Percentiles rank a stretch among this genome's conserved stretches.
These are phyloP conservation scores for Cladosporium sp. DNA, from an alignment of 2,329 filamentous ascomycete genomes.

Conservation along the genomic window DNA sequence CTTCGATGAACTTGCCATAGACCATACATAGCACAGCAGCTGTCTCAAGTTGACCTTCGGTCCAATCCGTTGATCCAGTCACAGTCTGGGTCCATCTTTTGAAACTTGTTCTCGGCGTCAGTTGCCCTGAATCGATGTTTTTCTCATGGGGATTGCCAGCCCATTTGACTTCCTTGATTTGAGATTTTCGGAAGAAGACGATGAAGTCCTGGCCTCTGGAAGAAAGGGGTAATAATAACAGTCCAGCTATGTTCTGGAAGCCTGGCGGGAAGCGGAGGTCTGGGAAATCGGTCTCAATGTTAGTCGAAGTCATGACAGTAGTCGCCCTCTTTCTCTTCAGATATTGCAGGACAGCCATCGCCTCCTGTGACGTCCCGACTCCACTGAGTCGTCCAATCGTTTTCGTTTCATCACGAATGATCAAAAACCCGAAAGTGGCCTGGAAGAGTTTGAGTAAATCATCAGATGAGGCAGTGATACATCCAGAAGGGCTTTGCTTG, in stretches of 20 bases:
- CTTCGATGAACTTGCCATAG: constrained; percentile 86
- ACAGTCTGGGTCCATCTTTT: constrained; percentile 78
- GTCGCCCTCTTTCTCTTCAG: constrained; percentile 70
- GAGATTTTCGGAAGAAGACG: constrained; percentile 77
- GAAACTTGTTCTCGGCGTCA: constrained; percentile 78
- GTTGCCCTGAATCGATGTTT: constrained; percentile 62
- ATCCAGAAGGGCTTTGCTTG: constrained; percentile 76
- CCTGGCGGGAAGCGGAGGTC: constrained; percentile 77
- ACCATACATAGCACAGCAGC: constrained; percentile 83
- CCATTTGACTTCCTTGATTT: too few species aligned
- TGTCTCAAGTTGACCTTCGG: constrained; percentile 82
- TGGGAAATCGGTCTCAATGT: constrained; percentile 71
- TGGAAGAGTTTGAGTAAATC: constrained; percentile 80
- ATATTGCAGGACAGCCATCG: constrained; percentile 79
- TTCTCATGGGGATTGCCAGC: constrained; percentile 85
- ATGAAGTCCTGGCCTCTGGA: constrained; percentile 77
- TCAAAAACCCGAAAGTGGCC: constrained; percentile 80
- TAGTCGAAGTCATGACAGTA: constrained; percentile 72
- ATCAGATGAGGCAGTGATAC: constrained; percentile 85
- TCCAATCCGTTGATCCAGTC: constrained; percentile 80
- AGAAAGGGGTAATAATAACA: constrained; percentile 81
- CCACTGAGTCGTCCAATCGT: constrained; percentile 71
- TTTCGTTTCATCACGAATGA: constrained; percentile 81
- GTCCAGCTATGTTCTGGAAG: constrained; percentile 70
- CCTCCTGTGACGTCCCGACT: constrained; percentile 75